A percentile compares a stretch with the other conserved stretches of the same genome.
Conservation (phyloP, 2,329 filamentous ascomycete genomes). For the Corynespora cassiicola region DNA sequence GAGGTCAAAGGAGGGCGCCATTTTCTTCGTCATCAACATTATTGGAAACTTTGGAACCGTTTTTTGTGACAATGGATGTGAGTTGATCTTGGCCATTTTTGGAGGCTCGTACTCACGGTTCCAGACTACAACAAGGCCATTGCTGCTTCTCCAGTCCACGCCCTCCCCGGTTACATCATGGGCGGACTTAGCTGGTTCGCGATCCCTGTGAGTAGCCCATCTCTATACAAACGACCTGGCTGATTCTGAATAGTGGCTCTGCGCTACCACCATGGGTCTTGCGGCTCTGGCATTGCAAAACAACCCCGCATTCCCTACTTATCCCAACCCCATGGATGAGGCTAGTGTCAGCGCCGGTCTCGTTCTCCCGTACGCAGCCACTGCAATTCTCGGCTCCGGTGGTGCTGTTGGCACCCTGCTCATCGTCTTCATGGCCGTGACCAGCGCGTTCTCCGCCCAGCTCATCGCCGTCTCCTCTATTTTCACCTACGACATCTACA, state of each 20-base stretch:
- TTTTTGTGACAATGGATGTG: slow-evolving; percentile 82
- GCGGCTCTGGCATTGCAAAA: slow-evolving; percentile 51
- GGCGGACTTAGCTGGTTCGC: slow-evolving; percentile 56
- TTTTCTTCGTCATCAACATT: slow-evolving; percentile 91
- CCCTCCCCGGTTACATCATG: slow-evolving; percentile 72
- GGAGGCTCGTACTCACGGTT: slow-evolving; percentile 6
- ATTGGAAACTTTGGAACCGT: slow-evolving; percentile 85
- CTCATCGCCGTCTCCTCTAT: slow-evolving; percentile 78
- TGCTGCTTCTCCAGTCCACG: slow-evolving; percentile 82
- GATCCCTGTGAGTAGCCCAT: slow-evolving; percentile 42
- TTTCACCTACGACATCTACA: slow-evolving; percentile 86
- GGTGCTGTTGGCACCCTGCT: slow-evolving; percentile 41
- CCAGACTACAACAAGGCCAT: slow-evolving; percentile 84
- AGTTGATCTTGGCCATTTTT: slow-evolving; percentile 65
- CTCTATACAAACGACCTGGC: slow-evolving; percentile 20
- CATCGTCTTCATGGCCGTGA: slow-evolving; percentile 58
- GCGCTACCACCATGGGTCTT: slow-evolving; percentile 55
- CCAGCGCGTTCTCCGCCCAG: slow-evolving; percentile 52
- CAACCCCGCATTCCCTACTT: slow-evolving; percentile 52
- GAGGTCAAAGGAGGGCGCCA: slow-evolving; percentile 77
- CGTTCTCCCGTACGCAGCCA: slow-evolving; percentile 38
- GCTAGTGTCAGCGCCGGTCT: slow-evolving; percentile 35
- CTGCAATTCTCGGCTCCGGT: slow-evolving; percentile 37
- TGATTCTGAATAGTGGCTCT: slow-evolving; percentile 39
- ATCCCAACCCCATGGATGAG: slow-evolving; percentile 38